A percentile compares a stretch with the other conserved stretches of the same genome.
phyloP scores from a whole-genome alignment of 768 basidiomycete species.

The Xerocomellus dryophilus region DNA sequence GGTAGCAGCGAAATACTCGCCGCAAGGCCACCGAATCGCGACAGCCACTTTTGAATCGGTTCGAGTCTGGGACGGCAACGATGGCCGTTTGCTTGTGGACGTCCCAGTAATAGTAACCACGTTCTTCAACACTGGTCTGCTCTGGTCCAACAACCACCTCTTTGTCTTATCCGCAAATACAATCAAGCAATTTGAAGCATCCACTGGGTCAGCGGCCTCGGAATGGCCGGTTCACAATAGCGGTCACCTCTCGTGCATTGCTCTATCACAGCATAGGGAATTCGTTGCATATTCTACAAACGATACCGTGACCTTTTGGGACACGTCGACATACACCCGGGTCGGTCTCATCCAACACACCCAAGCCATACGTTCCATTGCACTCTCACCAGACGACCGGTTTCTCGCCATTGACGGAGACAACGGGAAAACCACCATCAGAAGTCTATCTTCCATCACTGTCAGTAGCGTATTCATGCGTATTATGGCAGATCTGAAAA shows the following conservation, averaged over 20 bases:
- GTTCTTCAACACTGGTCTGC: background rate
- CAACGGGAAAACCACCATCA: background rate
- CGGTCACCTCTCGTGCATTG: background rate
- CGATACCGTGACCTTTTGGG: background rate
- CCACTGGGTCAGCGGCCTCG: background rate
- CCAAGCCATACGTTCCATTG: background rate
- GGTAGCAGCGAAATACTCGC: background rate
- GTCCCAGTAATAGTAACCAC: too few species aligned
- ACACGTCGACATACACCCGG: background rate
- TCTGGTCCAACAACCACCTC: background rate
- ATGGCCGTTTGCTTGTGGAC: background rate
- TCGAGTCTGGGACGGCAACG: background rate
- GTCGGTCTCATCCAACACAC: background rate
- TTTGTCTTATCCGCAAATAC: background rate
- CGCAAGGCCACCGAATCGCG: background rate
- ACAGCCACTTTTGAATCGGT: background rate
- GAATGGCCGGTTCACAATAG: background rate
- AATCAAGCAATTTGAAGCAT: background rate
- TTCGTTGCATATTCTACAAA: background rate
- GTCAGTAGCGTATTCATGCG: background rate
- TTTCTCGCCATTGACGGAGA: background rate
- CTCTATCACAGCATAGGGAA: background rate
- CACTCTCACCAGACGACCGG: background rate
- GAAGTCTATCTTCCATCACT: background rate
- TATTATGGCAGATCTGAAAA: background rate